Percentiles rank a stretch among this genome's conserved stretches.
phyloP scores from a whole-genome alignment of 495 filamentous ascomycete species.

The Xylaria scruposa region DNA sequence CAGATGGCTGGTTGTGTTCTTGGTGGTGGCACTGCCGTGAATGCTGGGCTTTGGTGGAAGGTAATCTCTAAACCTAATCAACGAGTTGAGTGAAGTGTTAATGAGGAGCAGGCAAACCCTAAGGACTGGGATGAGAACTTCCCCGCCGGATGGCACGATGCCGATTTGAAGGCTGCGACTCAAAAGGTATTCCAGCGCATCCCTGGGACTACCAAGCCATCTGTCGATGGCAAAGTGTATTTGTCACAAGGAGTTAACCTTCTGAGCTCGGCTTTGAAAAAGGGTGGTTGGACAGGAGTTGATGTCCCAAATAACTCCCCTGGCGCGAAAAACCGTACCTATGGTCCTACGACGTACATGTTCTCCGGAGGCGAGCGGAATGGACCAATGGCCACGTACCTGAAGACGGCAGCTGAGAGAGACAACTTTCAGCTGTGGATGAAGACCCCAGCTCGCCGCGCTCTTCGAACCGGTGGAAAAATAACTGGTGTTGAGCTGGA shows the following conservation, averaged over 20 bases:
- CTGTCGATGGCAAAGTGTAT: conserved; percentile 71
- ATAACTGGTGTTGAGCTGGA: conserved; percentile 74
- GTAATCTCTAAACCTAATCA: conserved; percentile 34
- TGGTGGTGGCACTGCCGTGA: conserved; percentile 77
- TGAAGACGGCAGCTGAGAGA: conserved; percentile 64
- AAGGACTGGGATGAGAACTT: conserved; percentile 78
- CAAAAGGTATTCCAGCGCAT: conserved; percentile 72
- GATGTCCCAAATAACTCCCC: conserved; percentile 65
- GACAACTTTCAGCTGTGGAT: conserved; percentile 74
- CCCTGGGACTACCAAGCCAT: conserved; percentile 72
- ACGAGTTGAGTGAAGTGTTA: conserved; percentile 17
- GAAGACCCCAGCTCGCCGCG: conserved; percentile 69
- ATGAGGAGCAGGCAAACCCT: conserved; percentile 43
- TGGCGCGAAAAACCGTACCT: conserved; percentile 71
- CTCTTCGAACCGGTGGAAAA: conserved; percentile 66
- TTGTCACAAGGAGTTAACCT: conserved; percentile 69
- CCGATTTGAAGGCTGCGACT: conserved; percentile 66
- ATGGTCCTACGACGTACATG: conserved; percentile 71
- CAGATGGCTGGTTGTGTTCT: conserved; percentile 82
- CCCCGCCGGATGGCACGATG: conserved; percentile 73
- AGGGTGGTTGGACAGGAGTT: conserved; percentile 68
- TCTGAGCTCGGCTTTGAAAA: conserved; percentile 59
- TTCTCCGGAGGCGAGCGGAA: conserved; percentile 69
- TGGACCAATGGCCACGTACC: conserved; percentile 78
- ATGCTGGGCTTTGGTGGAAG: conserved; percentile 67